These are phyloP conservation scores for Lagenaria siceraria DNA, from an alignment of 306 rosid species.

Conservation along the genomic window DNA sequence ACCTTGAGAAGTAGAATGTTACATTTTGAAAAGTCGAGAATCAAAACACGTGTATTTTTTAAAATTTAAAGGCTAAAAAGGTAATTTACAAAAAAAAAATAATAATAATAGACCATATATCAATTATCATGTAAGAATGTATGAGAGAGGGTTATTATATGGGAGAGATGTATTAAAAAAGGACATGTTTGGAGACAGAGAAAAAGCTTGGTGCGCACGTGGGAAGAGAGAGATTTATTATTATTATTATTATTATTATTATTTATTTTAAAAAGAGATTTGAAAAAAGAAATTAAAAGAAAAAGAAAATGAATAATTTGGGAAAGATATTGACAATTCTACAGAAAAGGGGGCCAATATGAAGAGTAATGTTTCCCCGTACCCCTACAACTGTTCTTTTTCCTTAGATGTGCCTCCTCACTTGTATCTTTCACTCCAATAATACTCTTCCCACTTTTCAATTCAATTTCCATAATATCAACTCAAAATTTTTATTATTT, in stretches of 20 bases:
- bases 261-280: not conserved
- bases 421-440: not conserved
- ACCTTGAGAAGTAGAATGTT: no score
- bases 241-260: no score
- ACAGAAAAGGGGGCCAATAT: not conserved
- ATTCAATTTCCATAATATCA: not conserved
- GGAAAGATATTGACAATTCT: not conserved
- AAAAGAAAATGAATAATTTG: not conserved
- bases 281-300: no score
- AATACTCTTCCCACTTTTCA: not conserved
- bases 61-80: no score
- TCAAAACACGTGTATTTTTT: no score
- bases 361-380: slow-evolving; percentile 2
- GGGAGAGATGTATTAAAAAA: not conserved
- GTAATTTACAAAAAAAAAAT: no score
- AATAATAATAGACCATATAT: no score
- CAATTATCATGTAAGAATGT: no score
- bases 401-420: not conserved
- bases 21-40: no score
- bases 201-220: slow-evolving; percentile 1
- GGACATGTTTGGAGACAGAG: not conserved
- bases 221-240: not conserved
- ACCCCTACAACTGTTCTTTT: not conserved
- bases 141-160: no score
- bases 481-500: no score